phyloP scores from a whole-genome alignment of 2,329 filamentous ascomycete species.

The Chalaropsis ovoidea region DNA sequence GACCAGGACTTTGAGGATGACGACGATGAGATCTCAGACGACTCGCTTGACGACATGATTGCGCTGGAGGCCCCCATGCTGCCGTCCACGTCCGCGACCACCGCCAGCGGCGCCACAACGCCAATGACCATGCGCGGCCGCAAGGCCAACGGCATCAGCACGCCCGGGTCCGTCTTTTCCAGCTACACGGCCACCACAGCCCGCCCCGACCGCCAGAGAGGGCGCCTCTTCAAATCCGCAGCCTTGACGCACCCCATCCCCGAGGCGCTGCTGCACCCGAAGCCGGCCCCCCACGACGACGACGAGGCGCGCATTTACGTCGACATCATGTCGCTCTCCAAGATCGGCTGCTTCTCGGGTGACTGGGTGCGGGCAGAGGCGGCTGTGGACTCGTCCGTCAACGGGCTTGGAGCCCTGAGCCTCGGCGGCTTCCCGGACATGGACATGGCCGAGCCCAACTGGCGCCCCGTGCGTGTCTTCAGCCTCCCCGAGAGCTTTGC shows the following conservation, averaged over 20 bases:
- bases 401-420: conserved; percentile 56
- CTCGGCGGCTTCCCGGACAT: conserved; percentile 49
- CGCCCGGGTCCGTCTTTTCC: conserved; percentile 81
- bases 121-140: conserved; percentile 66
- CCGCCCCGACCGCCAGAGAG: conserved; percentile 58
- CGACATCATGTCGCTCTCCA: conserved; percentile 72
- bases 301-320: conserved; percentile 86
- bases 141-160: conserved; percentile 61
- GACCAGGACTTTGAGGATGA: conserved; percentile 67
- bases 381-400: conserved; percentile 60
- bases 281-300: conserved; percentile 65
- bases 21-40: conserved; percentile 69
- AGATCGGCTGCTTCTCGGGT: conserved; percentile 91
- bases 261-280: conserved; percentile 72
- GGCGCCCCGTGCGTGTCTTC: conserved; percentile 81
- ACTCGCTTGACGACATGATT: conserved; percentile 88
- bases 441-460: conserved; percentile 52
- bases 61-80: conserved; percentile 72
- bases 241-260: conserved; percentile 63
- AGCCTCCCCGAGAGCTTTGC: conserved; percentile 70
- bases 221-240: conserved; percentile 75
- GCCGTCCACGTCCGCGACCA: conserved; percentile 55
- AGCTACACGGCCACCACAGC: conserved; percentile 77
- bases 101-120: conserved; percentile 60
- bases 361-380: conserved; percentile 88